Base-by-base conservation (phyloP, 2,329 filamentous ascomycete genomes). In the Coleophoma cylindrospora region DNA sequence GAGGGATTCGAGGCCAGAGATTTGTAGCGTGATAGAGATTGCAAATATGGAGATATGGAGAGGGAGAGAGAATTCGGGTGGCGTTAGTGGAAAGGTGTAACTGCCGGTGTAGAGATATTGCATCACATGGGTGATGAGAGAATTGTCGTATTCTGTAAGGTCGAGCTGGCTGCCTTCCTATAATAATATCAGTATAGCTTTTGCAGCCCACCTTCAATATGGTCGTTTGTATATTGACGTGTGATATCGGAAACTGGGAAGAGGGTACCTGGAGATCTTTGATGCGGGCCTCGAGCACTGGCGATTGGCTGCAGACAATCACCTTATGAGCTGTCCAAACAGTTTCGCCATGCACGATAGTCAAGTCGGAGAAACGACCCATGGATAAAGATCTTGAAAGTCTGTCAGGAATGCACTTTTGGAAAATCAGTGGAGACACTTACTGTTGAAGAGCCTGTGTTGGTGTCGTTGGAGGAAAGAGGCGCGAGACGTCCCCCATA, bases 361-460 rank as follows among this genome's bases (percentile, higher is more conserved):
- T 57, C 19, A 62, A 32, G 37, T 62, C 60, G 7, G 59, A 61
- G 43, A 55, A 62, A 36, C 56, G 53, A 22, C 60, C 60, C 7
- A 54, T 47, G 22, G 51, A 15, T 11, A 61, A 53, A 22, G 56
- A 57, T 13, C 59, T 61, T 33, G 14, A 5, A 46, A 15, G 49
- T 19, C 33, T n/a, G 17, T 33, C 15, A 32, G 4, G 27, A 10
- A 27, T 27, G 27, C 27, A 27, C 9, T 10, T 27, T 27, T 27
- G 27, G 27, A 6, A 27, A 2, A 3, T 27, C 7, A 5, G 4
- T 27, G 27, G 9, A 27, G 9, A 27, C 9, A 27, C 27, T 27
- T 10, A 27, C 27, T 27, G 27, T 10, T 27, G 27, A 27, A 27
- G 27, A 8, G 27, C 27, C 27, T 27, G 27, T 27, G 27, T 27